phyloP scores from a whole-genome alignment of 768 basidiomycete genomes.

The Phaeotremella skinneri region DNA sequence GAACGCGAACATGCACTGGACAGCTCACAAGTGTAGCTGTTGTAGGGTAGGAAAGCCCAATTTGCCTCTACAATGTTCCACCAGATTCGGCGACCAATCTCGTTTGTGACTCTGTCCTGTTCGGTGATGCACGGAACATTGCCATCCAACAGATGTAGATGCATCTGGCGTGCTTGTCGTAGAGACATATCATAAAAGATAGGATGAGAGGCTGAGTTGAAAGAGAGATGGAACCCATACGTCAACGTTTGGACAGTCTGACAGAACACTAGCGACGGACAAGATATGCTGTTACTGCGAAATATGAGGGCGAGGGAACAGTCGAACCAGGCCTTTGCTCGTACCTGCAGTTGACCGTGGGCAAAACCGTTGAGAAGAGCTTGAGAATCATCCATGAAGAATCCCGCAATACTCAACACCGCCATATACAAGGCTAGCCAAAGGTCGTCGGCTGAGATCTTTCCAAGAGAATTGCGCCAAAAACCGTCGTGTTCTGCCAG shows the following conservation, averaged over 20 bases:
- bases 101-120: neutral
- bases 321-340: conserved; percentile 6
- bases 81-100: conserved; percentile 3
- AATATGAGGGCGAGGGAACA: neutral
- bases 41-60: conserved; percentile 5
- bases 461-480: too few relatives aligned
- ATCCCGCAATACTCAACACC: neutral
- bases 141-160: conserved; percentile 5
- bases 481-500: conserved; percentile 1
- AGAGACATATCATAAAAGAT: neutral
- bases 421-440: conserved; percentile 4
- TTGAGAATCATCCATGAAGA: conserved; percentile 4
- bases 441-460: neutral
- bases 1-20: too few relatives aligned
- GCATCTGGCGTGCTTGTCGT: neutral
- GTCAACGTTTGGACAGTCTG: neutral
- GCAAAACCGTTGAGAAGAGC: neutral
- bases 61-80: conserved; percentile 6
- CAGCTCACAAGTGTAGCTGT: neutral
- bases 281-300: neutral
- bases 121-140: neutral
- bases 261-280: neutral
- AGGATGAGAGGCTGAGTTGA: neutral
- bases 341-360: too few relatives aligned
- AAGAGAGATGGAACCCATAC: conserved; percentile 1